Evolutionary conservation across 2,329 filamentous ascomycete species (phyloP).

Genomic region (Pseudomassariella vexata): DNA sequence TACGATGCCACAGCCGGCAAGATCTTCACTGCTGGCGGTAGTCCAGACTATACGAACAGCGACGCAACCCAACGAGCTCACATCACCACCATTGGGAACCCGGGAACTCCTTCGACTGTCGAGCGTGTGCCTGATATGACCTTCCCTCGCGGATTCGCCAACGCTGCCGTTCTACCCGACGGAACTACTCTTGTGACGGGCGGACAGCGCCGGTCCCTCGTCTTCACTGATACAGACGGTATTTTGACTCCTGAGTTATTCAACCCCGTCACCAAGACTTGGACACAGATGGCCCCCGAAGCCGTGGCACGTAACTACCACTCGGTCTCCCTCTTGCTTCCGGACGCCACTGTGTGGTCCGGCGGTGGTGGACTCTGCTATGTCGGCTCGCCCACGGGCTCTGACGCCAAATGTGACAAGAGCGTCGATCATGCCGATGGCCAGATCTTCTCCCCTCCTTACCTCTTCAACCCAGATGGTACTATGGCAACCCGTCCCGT

Average conservation of each 20-base stretch:
- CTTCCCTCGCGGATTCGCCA: conserved; percentile 8
- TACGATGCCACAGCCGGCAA: conserved; percentile 57
- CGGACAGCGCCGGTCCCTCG: conserved; percentile 34
- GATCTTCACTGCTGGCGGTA: conserved; percentile 43
- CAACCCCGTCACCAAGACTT: conserved; percentile 33
- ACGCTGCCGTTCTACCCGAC: conserved; percentile 31
- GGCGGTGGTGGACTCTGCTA: conserved; percentile 49
- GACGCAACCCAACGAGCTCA: conserved; percentile 32
- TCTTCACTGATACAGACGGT: conserved; percentile 38
- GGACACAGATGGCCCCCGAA: conserved; percentile 29
- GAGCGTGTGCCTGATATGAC: conserved; percentile 16
- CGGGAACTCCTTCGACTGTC: conserved; percentile 16
- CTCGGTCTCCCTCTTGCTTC: conserved; percentile 39
- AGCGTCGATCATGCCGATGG: conserved; percentile 45
- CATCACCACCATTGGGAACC: conserved; percentile 37
- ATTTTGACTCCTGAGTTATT: conserved; percentile 39
- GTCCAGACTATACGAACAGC: conserved; percentile 31
- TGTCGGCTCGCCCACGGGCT: conserved; percentile 19
- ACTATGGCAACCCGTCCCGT: conserved; percentile 31
- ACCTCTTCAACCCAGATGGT: conserved; percentile 44
- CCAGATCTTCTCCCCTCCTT: conserved; percentile 50
- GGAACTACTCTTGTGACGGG: conserved; percentile 41
- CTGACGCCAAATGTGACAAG: conserved; percentile 23
- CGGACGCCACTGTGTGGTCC: conserved; percentile 42
- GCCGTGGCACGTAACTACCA: conserved; percentile 43